These are phyloP conservation scores for Vaccinium myrtillus DNA, from an alignment of 148 eudicot species.

Conservation along the genomic window DNA sequence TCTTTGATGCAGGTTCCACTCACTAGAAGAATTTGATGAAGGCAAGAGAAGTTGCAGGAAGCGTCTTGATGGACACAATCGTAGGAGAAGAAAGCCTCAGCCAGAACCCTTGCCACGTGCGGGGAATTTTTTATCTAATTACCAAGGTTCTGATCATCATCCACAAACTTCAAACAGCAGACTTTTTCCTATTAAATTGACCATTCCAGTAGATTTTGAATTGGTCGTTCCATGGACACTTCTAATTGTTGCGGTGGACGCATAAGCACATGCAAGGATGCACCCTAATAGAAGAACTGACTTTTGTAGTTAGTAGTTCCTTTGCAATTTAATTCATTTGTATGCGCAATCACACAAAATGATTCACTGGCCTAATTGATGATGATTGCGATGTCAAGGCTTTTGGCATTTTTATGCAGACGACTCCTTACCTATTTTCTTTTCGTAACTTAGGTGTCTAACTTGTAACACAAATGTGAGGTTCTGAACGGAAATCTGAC, in stretches of 20 bases:
- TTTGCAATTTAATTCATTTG: background rate
- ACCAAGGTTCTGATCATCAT: constrained; percentile 17
- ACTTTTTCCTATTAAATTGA: background rate
- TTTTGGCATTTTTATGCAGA: background rate
- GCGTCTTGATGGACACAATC: constrained; percentile 33
- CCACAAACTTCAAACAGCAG: background rate
- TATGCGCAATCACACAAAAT: background rate
- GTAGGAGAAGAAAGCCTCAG: constrained; percentile 31
- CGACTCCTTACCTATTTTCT: background rate
- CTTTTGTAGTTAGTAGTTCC: background rate
- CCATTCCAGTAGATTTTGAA: constrained; percentile 9
- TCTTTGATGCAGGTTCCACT: constrained; percentile 23
- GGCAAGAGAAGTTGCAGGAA: constrained; percentile 36
- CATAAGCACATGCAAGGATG: background rate
- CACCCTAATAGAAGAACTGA: background rate
- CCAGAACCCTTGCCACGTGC: constrained; percentile 18
- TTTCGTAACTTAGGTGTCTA: background rate
- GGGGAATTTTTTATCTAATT: constrained; percentile 12
- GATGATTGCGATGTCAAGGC: background rate
- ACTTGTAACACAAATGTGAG: background rate
- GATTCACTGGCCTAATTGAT: background rate
- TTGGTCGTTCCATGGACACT: background rate
- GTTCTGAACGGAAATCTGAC: background rate
- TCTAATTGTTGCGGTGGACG: background rate
- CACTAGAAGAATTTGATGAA: constrained; percentile 32